Base-by-base conservation (phyloP, 2,329 filamentous ascomycete species). In the Claviceps spartinae region DNA sequence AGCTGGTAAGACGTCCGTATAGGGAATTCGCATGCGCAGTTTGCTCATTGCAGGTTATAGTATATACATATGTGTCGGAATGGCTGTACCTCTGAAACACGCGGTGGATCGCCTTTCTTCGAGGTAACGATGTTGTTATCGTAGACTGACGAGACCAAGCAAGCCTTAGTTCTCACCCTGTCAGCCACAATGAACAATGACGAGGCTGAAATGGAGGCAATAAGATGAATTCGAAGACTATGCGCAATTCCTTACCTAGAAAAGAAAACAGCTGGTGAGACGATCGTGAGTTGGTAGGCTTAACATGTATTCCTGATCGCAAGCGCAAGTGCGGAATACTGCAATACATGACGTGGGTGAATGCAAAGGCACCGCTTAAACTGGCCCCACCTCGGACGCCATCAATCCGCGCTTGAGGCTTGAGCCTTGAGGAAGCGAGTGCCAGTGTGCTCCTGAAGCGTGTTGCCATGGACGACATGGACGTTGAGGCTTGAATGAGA, bases 1-100 rank as follows among this genome's bases (percentile, higher is more conserved):
- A 26, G 83, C 72, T 24, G 90, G 82, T 52, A 96, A 77, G 43
- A 86, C 83, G 58, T 86, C 82, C 63, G 88, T 95, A 66, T 91
- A 97, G 54, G 91, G 91, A 61, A 97, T 94, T 59, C 89, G 83
- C 72, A 95, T 83, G 54, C 88, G 78, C 61, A 84, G 78, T 67
- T 79, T 85, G 67, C 76, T 77, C 81, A 86, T 84, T 57, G 62
- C 57, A 30, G 26, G 26, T 30, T 30, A 30, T 26, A 14, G 13
- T n/a, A 11, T 36, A 41, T 26, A 11, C 22, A 41, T 26, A 0
- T 18, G 47, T 5, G 18, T 4, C 9, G 11, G 16, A n/a, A 40
- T 8, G 8, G 8, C 40, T 14, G 20, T 16, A 4, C 34, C 5
- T 24, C 13, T 18, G n/a, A 24, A 24, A 37, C 13, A 24, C 46